These are phyloP conservation scores for Camellia japonica DNA, from an alignment of 148 eudicot species.

Conservation along the genomic window DNA sequence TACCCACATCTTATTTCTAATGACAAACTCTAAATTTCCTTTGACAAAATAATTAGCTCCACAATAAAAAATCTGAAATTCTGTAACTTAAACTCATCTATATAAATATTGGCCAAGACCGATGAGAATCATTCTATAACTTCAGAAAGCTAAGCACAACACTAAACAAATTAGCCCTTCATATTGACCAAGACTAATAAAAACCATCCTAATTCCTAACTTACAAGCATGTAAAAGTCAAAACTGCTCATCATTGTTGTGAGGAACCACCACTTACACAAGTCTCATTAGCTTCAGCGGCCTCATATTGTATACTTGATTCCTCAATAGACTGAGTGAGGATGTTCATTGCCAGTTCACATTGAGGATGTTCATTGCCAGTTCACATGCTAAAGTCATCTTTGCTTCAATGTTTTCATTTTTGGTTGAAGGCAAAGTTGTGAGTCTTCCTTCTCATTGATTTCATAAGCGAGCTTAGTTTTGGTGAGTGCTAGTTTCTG, in stretches of 20 bases:
- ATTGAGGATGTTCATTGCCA: too few relatives aligned
- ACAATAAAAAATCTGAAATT: neutral
- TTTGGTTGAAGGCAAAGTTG: neutral
- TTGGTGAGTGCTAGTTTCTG: neutral
- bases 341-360: too few relatives aligned
- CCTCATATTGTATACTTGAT: neutral
- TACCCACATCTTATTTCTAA: too few relatives aligned
- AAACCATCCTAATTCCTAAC: too few relatives aligned
- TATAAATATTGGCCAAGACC: neutral
- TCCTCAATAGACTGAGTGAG: neutral
- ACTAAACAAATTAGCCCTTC: neutral
- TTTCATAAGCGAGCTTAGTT: neutral
- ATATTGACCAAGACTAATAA: neutral
- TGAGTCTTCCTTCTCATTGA: neutral
- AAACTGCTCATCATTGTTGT: neutral
- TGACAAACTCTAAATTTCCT: neutral
- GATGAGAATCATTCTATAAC: neutral
- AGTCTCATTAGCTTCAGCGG: neutral
- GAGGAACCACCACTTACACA: too few relatives aligned
- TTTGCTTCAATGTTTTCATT: too few relatives aligned
- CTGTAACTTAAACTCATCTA: neutral
- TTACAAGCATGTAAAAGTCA: conserved; percentile 1
- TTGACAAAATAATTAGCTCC: neutral
- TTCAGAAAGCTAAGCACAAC: neutral
- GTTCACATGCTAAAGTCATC: too few relatives aligned